Conservation (phyloP, 257 asterid species). For the Nicotiana tabacum region DNA sequence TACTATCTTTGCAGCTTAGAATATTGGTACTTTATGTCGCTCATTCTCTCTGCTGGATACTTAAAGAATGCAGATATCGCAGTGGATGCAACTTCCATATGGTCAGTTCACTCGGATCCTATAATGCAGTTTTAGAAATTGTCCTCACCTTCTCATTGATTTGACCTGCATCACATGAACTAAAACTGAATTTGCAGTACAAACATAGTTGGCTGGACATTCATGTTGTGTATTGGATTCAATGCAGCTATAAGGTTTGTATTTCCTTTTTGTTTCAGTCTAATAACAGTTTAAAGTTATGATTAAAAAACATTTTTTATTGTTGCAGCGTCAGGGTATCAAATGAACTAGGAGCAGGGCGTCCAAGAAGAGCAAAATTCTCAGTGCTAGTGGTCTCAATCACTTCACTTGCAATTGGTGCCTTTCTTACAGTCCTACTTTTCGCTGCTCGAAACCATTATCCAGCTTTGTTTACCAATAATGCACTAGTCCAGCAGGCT, state of each 20-base stretch:
- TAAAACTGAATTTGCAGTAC: slow-evolving; percentile 9
- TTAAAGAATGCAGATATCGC: slow-evolving; percentile 17
- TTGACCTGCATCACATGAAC: no score
- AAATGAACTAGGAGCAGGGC: slow-evolving; percentile 13
- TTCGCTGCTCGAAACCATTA: not conserved
- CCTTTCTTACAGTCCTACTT: not conserved
- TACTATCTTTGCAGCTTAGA: not conserved
- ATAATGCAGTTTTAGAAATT: not conserved
- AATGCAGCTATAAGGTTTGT: slow-evolving; percentile 19
- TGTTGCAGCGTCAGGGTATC: slow-evolving; percentile 10
- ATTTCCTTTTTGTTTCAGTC: not conserved
- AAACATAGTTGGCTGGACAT: slow-evolving; percentile 15
- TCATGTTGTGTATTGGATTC: slow-evolving; percentile 18
- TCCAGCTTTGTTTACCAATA: not conserved
- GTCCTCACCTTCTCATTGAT: no score
- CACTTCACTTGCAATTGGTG: slow-evolving; percentile 7
- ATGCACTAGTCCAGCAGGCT: not conserved
- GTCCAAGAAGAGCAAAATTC: slow-evolving; percentile 11
- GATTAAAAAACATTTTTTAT: not conserved
- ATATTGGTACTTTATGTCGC: slow-evolving; percentile 15
- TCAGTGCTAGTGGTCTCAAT: not conserved
- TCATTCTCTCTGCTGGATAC: slow-evolving; percentile 14
- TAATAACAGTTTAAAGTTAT: not conserved
- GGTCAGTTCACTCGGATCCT: slow-evolving; percentile 1
- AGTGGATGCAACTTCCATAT: slow-evolving; percentile 16